These are phyloP conservation scores for Nemania bipapillata DNA, from an alignment of 2,329 filamentous ascomycete genomes.

Conservation along the genomic window DNA sequence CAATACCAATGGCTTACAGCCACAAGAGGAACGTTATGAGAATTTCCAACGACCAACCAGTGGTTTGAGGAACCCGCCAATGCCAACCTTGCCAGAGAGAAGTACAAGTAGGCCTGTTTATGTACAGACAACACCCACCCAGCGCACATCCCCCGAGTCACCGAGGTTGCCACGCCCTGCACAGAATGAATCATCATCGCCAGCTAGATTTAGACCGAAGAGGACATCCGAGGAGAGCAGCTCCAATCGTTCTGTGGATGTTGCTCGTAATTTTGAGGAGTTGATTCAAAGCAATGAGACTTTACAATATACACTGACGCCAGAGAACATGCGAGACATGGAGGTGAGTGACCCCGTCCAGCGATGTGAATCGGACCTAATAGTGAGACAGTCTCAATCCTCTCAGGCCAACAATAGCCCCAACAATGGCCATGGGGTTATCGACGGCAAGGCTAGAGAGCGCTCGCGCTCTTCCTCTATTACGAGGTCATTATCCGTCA, in stretches of 20 bases:
- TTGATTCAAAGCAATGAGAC: slow-evolving; percentile 85
- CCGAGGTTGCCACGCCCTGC: slow-evolving; percentile 52
- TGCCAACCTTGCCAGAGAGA: slow-evolving; percentile 50
- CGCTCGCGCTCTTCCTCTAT: slow-evolving; percentile 59
- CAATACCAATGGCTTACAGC: slow-evolving; percentile 26
- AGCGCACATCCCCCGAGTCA: slow-evolving; percentile 47
- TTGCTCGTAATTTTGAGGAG: slow-evolving; percentile 77
- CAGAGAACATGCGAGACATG: slow-evolving; percentile 79
- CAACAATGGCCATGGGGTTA: slow-evolving; percentile 55
- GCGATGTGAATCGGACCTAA: slow-evolving; percentile 40
- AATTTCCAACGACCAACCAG: slow-evolving; percentile 39
- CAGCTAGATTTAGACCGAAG: slow-evolving; percentile 63
- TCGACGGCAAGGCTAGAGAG: slow-evolving; percentile 57
- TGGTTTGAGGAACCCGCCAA: slow-evolving; percentile 42
- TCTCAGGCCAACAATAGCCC: slow-evolving; percentile 57
- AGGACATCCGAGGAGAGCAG: slow-evolving; percentile 69
- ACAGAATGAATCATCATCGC: slow-evolving; percentile 62
- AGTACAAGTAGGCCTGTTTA: slow-evolving; percentile 45
- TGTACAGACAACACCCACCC: slow-evolving; percentile 36
- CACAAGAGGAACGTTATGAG: slow-evolving; percentile 42
- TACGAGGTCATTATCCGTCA: slow-evolving; percentile 57
- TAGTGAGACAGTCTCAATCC: slow-evolving; percentile 53
- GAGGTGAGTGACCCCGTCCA: slow-evolving; percentile 64
- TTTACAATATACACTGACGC: slow-evolving; percentile 83
- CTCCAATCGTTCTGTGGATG: slow-evolving; percentile 63